Base-by-base conservation (phyloP, 2,329 filamentous ascomycete species). In the Fusarium piperis region DNA sequence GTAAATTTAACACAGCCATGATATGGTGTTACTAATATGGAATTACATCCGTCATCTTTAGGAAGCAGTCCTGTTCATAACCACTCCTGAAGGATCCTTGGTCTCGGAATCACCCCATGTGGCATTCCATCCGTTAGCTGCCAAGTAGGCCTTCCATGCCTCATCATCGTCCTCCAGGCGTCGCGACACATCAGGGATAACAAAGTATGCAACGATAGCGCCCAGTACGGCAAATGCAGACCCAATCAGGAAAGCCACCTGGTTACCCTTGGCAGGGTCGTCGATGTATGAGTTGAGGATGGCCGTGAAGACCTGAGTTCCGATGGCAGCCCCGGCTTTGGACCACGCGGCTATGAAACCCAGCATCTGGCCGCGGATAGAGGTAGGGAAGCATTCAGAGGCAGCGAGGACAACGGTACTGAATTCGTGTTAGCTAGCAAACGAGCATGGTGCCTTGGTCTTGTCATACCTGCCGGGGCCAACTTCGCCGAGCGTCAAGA, bases 181-280 rank as follows among this genome's bases (percentile, higher is more conserved):
- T 15, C 71, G 64, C 20, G 75, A 78, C 35, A 76, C 77, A 33
- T 78, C 76, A 15, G 70, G 68, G 36, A 75, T 74, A 46, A 75
- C 72, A 51, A 75, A 75, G n/a, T 46, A 72, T 5, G 70, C 72
- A 28, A 73, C 61, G 16, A 74, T 12, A 0, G 81, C 83, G 8
- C 86, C 86, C 2, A 85, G 72, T 0, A 84, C 77, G 0, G 85
- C 83, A 74, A 88, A 87, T 0, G 78, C 85, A 1, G 83, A 82
- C 0, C 85, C 86, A 61, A 88, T 86, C 18, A 88, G 76, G 66
- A 88, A 88, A 0, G 83, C 83, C 0, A 81, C 84, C 62, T 87
- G 85, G 44, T 86, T 80, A 0, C 85, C 86, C 68, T 85, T 83
- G 11, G 80, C 74, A 0, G 80, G 76, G 28, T 83, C 78, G 15